Evolutionary conservation across 1,284 basidiomycete genomes (phyloP).

Genomic region (Ustilago shanxiensis): DNA sequence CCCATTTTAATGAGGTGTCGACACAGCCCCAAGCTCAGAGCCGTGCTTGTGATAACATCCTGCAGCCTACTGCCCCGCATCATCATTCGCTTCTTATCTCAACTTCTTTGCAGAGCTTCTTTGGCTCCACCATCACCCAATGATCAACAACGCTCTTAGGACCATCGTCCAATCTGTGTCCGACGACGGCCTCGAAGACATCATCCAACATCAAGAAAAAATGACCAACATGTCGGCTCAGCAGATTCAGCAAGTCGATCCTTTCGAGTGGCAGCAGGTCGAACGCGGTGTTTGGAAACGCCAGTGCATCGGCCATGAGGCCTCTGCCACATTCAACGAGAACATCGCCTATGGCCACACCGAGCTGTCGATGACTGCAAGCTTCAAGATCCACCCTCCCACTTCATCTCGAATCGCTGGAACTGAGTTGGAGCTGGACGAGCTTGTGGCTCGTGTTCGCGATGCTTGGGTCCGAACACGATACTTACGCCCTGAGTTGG

Average conservation of each 20-base stretch:
- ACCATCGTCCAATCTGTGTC: slow-evolving; percentile 6
- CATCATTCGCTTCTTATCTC: neutral
- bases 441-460: slow-evolving; percentile 26
- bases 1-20: neutral
- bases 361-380: slow-evolving; percentile 31
- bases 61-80: neutral
- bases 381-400: slow-evolving; percentile 22
- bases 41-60: neutral
- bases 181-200: slow-evolving; percentile 13
- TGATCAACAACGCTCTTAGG: slow-evolving; percentile 25
- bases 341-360: slow-evolving; percentile 50
- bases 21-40: neutral
- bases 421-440: slow-evolving; percentile 26
- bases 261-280: slow-evolving; percentile 23
- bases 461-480: slow-evolving; percentile 32
- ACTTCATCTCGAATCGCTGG: slow-evolving; percentile 16
- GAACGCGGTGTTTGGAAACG: slow-evolving; percentile 32
- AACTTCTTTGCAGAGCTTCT: neutral
- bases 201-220: slow-evolving; percentile 1
- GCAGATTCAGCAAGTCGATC: slow-evolving; percentile 10
- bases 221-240: slow-evolving; percentile 12
- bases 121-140: neutral
- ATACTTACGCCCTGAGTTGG: slow-evolving; percentile 34
- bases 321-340: slow-evolving; percentile 47
- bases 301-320: slow-evolving; percentile 42